Conservation (phyloP, 129 eudicot genomes). For the Lactuca sativa region DNA sequence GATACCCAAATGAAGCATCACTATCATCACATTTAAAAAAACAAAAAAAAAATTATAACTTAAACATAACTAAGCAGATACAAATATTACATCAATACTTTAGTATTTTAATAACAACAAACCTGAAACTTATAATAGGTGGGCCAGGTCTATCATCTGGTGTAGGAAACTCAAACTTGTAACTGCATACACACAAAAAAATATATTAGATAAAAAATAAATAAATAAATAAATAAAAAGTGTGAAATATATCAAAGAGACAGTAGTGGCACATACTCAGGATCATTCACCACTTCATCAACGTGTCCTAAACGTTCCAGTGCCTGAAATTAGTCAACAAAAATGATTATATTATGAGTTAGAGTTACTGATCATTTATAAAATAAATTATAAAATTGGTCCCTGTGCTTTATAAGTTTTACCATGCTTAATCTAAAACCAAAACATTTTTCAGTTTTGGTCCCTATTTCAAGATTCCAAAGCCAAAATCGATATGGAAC, state of each 20-base stretch:
- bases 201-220: neutral
- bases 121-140: slow-evolving; percentile 99
- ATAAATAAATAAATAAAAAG: no score
- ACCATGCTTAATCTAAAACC: neutral
- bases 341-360: neutral
- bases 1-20: slow-evolving; percentile 99
- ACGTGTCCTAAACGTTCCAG: slow-evolving; percentile 86
- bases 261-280: slow-evolving; percentile 65
- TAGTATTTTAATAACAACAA: slow-evolving; percentile 10
- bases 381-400: neutral
- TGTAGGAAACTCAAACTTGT: slow-evolving; percentile 97
- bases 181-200: slow-evolving; percentile 49
- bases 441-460: neutral
- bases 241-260: slow-evolving; percentile 19
- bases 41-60: neutral
- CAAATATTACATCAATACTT: neutral
- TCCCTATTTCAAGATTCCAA: neutral
- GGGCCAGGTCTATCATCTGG: slow-evolving; percentile 98
- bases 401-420: neutral
- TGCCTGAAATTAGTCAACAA: slow-evolving; percentile 52
- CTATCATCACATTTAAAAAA: slow-evolving; percentile 44
- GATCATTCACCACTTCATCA: slow-evolving; percentile 93
- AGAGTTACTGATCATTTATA: neutral
- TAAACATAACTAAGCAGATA: neutral
- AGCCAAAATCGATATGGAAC: no score